A percentile compares a stretch with the other conserved stretches of the same genome.
Evolutionary conservation across 208 protist species (phyloP).

Genomic region (Endotrypanum monterogeii): DNA sequence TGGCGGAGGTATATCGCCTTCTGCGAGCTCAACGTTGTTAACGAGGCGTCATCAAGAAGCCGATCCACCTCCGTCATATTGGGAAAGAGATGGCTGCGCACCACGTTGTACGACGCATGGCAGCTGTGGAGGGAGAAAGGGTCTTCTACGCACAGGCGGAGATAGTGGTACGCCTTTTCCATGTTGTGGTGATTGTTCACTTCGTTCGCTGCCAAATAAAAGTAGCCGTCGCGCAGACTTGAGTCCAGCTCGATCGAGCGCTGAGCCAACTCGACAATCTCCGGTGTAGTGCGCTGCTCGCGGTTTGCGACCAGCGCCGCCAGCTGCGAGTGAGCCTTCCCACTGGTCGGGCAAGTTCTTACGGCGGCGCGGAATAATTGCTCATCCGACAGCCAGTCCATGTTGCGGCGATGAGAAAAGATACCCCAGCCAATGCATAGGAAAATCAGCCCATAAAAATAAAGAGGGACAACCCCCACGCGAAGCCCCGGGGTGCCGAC

Average conservation of each 20-base stretch:
- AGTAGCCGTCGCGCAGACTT: conserved; percentile 39
- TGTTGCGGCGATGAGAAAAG: conserved; percentile 42
- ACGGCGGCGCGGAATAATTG: conserved; percentile 49
- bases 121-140: conserved; percentile 36
- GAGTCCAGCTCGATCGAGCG: conserved; percentile 37
- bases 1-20: conserved; percentile 35
- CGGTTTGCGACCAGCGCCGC: conserved; percentile 24
- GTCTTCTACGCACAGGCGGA: conserved; percentile 39
- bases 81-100: conserved; percentile 33
- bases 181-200: conserved; percentile 29
- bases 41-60: conserved; percentile 38
- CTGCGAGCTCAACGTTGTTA: conserved; percentile 18
- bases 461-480: conserved; percentile 1
- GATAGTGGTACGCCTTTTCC: conserved; percentile 28
- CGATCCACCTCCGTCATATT: conserved; percentile 42
- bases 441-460: conserved; percentile 29
- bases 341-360: conserved; percentile 53
- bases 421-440: conserved; percentile 40
- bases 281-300: conserved; percentile 20
- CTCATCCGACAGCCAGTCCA: conserved; percentile 48
- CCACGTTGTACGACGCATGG: conserved; percentile 21
- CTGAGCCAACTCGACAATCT: conserved; percentile 32
- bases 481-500: conserved; percentile 20
- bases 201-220: conserved; percentile 45
- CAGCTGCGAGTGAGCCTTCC: conserved; percentile 42